Conservation (phyloP, 306 rosid species). For the Vigna trinervia region DNA sequence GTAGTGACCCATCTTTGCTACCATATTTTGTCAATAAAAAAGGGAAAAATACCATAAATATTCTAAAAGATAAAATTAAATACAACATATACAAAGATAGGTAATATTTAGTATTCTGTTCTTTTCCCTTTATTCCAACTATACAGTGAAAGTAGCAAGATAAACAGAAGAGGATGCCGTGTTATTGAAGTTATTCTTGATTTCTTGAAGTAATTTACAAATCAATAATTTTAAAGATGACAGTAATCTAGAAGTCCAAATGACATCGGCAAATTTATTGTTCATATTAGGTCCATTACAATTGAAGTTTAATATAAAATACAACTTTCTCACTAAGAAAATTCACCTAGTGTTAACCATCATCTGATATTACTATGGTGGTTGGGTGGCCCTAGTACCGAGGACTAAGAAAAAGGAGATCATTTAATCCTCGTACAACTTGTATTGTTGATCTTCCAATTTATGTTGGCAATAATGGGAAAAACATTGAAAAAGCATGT, state of each 20-base stretch:
- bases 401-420: too few species aligned
- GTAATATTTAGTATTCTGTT: not conserved
- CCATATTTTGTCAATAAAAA: conserved; percentile 15
- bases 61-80: not conserved
- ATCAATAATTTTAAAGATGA: not conserved
- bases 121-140: conserved; percentile 26
- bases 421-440: too few species aligned
- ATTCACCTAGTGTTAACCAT: not conserved
- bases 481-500: too few species aligned
- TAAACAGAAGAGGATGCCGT: conserved; percentile 10
- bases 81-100: not conserved
- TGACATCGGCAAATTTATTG: too few species aligned
- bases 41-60: not conserved
- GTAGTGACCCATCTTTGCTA: conserved; percentile 19
- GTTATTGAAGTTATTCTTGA: conserved; percentile 24
- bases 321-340: conserved; percentile 16
- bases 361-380: too few species aligned
- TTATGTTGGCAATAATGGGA: too few species aligned
- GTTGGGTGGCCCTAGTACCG: too few species aligned
- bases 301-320: too few species aligned
- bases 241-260: not conserved
- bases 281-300: too few species aligned
- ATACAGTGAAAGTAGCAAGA: not conserved
- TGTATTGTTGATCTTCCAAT: too few species aligned
- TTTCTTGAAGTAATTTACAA: conserved; percentile 12